Conservation (phyloP, 2,329 filamentous ascomycete genomes). For the Passalora sequoiae region DNA sequence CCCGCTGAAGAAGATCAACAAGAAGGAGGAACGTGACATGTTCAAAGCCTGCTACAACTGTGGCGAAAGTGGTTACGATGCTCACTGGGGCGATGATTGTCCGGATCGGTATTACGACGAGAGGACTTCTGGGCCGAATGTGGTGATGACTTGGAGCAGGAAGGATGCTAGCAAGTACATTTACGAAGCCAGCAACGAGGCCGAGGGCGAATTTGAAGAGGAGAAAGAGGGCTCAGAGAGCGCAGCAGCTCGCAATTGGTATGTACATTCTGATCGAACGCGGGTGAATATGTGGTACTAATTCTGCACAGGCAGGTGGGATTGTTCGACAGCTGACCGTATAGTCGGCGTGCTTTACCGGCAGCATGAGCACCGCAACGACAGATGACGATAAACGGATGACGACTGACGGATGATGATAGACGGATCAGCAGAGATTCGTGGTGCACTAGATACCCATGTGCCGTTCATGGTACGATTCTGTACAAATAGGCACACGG, state of each 20-base stretch:
- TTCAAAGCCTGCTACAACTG: slow-evolving; percentile 13
- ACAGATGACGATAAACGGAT: too few relatives aligned
- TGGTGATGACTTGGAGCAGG: slow-evolving; percentile 10
- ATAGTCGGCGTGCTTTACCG: too few relatives aligned
- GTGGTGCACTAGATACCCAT: too few relatives aligned
- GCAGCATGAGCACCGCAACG: too few relatives aligned
- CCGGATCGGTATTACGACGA: slow-evolving; percentile 15
- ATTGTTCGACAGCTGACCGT: neutral
- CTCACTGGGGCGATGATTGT: slow-evolving; percentile 13
- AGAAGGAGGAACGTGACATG: slow-evolving; percentile 11
- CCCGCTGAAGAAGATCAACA: neutral
- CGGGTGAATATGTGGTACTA: neutral
- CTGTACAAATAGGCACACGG: too few relatives aligned
- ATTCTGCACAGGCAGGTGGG: slow-evolving; percentile 5
- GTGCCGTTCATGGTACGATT: too few relatives aligned
- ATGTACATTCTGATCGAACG: neutral
- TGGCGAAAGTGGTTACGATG: slow-evolving; percentile 14
- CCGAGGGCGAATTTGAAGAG: neutral
- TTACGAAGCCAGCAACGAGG: neutral
- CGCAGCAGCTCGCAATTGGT: neutral
- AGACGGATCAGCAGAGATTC: too few relatives aligned
- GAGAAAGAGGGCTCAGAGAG: neutral
- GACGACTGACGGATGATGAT: too few relatives aligned
- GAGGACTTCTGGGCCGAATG: neutral
- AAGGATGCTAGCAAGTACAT: slow-evolving; percentile 2